Conservation (phyloP, 2,329 filamentous ascomycete genomes). For the Aspergillus calidoustus region DNA sequence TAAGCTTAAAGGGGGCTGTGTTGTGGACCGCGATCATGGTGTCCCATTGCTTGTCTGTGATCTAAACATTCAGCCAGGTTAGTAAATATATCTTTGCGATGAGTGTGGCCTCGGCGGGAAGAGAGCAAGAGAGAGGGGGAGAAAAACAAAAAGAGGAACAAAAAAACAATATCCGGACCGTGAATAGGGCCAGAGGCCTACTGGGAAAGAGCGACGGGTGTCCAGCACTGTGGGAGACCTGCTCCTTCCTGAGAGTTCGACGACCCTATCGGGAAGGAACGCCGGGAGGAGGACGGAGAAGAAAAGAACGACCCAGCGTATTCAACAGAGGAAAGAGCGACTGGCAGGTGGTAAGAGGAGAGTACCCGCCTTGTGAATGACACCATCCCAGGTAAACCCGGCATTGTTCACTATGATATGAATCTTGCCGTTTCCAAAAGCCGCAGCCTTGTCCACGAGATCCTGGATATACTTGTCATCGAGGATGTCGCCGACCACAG, state of each 20-base stretch:
- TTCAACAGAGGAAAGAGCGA: not conserved
- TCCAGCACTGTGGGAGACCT: not conserved
- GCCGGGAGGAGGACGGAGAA: not conserved
- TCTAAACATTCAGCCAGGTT: conserved; percentile 46
- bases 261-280: not conserved
- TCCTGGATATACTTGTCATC: conserved; percentile 70
- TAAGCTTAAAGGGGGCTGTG: conserved; percentile 82
- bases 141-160: not conserved
- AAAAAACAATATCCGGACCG: no score
- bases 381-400: conserved; percentile 90
- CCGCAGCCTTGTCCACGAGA: conserved; percentile 75
- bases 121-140: not conserved
- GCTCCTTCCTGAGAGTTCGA: not conserved
- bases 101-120: not conserved
- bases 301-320: not conserved
- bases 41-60: conserved; percentile 89
- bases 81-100: not conserved
- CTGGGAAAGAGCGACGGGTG: not conserved
- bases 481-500: conserved; percentile 77
- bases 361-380: conserved; percentile 75
- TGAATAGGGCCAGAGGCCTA: not conserved
- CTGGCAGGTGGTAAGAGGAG: not conserved
- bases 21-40: conserved; percentile 83
- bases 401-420: conserved; percentile 92
- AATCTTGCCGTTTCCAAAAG: conserved; percentile 84